Evolutionary conservation across 2,329 filamentous ascomycete species (phyloP), one percentile per base, ranked within the genome.

Genomic region (Sporothrix pallida): DNA sequence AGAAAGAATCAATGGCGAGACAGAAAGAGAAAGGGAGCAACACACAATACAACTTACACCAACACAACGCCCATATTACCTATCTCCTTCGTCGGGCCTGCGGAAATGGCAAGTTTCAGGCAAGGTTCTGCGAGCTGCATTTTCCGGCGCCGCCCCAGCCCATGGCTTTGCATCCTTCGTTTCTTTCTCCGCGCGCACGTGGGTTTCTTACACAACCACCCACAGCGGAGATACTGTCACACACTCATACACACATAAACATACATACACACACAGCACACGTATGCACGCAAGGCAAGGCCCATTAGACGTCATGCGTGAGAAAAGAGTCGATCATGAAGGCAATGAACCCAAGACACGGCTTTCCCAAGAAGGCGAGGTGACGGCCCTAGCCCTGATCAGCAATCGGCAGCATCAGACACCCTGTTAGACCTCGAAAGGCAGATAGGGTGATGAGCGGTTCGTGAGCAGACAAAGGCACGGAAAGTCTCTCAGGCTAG

Each of bases 71-170:
- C 70, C 77, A 80, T 78, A 79, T 78, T 78, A 74, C 75, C 75
- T 70, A 69, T 72, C 74, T 73, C 73, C 17, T 15, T 75, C 73
- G 68, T 79, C 80, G 79, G 79, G 73, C 79, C 76, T 81, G 78
- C 80, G 79, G 79, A 81, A 77, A 69, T 37, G 50, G 76, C 31
- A 37, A 58, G 75, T 75, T 78, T 76, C 74, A 78, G 78, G 75
- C 78, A 76, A 76, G 77, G 50, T 60, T 4, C 42, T 52, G 60
- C 54, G 15, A 44, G 46, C 44, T 15, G 60, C 68, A 37, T 20
- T 52, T 26, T n/a, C n/a, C 67, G n/a, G 54, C 23, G 65, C 42
- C 65, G 54, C 65, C 44, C 56, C 65, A 54, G 69, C 63, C 63
- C 63, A 56, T 6, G 31, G 31, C 31, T 37, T 37, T 37, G 65